Percentiles rank a stretch among this genome's conserved stretches.
phyloP scores from a whole-genome alignment of 1,284 basidiomycete species.

The Sanghuangporus weigelae region DNA sequence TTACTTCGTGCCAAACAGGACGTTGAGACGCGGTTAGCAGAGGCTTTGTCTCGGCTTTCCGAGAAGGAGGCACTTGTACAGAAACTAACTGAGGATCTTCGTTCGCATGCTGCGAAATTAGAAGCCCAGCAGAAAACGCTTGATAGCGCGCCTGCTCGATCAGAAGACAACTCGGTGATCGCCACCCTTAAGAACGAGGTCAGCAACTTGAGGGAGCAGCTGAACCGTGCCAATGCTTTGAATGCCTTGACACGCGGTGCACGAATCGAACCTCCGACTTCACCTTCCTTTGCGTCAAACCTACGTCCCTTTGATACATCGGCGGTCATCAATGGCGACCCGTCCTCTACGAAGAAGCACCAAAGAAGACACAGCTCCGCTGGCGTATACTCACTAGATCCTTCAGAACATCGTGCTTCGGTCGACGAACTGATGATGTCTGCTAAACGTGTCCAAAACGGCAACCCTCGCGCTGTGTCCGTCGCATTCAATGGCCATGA shows the following conservation, averaged over 20 bases:
- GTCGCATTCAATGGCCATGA: constrained; percentile 85
- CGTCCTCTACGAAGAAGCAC: constrained; percentile 43
- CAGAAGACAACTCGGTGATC: constrained; percentile 83
- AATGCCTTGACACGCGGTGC: constrained; percentile 73
- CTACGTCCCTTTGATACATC: constrained; percentile 54
- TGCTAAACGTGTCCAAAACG: constrained; percentile 67
- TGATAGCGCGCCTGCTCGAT: constrained; percentile 53
- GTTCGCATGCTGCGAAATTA: constrained; percentile 69
- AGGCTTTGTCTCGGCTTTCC: constrained; percentile 61
- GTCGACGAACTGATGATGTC: constrained; percentile 77
- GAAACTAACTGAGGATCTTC: constrained; percentile 75
- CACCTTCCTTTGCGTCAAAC: constrained; percentile 75
- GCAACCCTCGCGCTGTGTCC: constrained; percentile 87
- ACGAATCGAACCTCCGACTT: constrained; percentile 66
- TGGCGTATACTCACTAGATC: constrained; percentile 65
- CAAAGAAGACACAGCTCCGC: constrained; percentile 84
- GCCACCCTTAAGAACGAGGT: constrained; percentile 89
- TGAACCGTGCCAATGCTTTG: constrained; percentile 89
- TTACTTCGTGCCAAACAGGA: constrained; percentile 75
- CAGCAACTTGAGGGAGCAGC: constrained; percentile 86
- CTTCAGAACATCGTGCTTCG: constrained; percentile 60
- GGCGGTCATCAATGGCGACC: constrained; percentile 33
- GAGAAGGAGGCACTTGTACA: constrained; percentile 86
- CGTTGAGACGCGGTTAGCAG: constrained; percentile 79
- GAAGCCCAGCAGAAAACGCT: constrained; percentile 75